Evolutionary conservation across 2,329 filamentous ascomycete genomes (phyloP).

Genomic region (Aureobasidium sp.): DNA sequence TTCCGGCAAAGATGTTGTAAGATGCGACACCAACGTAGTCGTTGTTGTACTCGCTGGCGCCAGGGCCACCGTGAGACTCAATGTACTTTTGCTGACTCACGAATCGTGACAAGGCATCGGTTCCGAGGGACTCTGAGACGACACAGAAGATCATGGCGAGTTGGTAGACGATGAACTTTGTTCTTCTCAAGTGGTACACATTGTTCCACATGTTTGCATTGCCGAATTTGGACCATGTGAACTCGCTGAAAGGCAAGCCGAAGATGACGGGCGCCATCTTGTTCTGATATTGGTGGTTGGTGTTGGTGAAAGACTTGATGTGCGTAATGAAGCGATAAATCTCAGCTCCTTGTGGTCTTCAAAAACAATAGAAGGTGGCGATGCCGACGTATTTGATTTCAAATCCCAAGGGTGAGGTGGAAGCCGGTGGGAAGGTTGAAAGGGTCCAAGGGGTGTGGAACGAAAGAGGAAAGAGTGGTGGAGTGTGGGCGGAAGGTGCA

Average conservation of each 20-base stretch:
- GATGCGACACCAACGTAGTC: slow-evolving; percentile 49
- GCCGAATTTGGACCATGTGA: slow-evolving; percentile 54
- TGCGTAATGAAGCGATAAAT: not conserved
- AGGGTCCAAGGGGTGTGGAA: not conserved
- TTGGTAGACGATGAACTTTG: slow-evolving; percentile 56
- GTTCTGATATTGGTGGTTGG: not conserved
- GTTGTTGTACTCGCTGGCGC: slow-evolving; percentile 43
- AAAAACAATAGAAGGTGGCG: not conserved
- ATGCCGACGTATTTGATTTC: not conserved
- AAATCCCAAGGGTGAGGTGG: not conserved
- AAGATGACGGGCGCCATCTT: slow-evolving; percentile 43
- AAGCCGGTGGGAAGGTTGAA: not conserved
- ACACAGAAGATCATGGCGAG: slow-evolving; percentile 53
- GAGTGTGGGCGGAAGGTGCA: not conserved
- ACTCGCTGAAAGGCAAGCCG: slow-evolving; percentile 51
- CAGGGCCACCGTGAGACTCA: slow-evolving; percentile 32
- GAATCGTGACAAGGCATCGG: slow-evolving; percentile 51
- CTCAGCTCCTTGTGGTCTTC: not conserved
- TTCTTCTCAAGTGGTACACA: slow-evolving; percentile 47
- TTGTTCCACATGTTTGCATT: slow-evolving; percentile 51
- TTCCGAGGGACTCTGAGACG: slow-evolving; percentile 51
- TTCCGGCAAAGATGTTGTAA: slow-evolving; percentile 54
- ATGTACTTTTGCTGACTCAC: slow-evolving; percentile 47
- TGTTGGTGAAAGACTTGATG: not conserved
- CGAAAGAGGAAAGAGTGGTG: not conserved